Evolutionary conservation across 441 rosid genomes (phyloP).

Genomic region (Kokia cookei): DNA sequence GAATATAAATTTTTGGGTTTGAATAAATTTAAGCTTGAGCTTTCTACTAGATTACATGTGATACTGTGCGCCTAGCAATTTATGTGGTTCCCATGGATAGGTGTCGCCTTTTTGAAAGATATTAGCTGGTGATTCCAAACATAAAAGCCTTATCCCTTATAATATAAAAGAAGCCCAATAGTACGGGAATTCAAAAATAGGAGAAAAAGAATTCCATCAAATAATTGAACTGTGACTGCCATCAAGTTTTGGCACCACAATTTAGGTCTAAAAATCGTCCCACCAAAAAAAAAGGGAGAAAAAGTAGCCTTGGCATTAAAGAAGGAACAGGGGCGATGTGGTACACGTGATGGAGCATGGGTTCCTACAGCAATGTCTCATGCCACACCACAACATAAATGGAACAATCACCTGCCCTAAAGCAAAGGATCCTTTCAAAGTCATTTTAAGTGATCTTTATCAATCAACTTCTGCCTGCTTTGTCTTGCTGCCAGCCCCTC

Average conservation of each 20-base stretch:
- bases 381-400: neutral
- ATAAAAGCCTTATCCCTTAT: too few species aligned
- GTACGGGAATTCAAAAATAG: neutral
- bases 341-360: slow-evolving; percentile 16
- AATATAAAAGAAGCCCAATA: too few species aligned
- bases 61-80: too few species aligned
- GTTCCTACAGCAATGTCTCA: neutral
- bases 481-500: neutral
- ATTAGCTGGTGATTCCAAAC: too few species aligned
- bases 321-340: neutral
- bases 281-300: neutral
- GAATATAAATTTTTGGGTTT: too few species aligned
- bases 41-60: too few species aligned
- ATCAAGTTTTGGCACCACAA: neutral
- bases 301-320: neutral
- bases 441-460: neutral
- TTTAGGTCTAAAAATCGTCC: neutral
- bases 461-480: slow-evolving; percentile 12
- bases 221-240: neutral
- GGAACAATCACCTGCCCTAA: neutral
- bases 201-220: neutral
- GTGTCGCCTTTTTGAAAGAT: too few species aligned
- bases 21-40: too few species aligned
- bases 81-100: too few species aligned
- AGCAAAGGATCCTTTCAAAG: neutral